Percentiles rank a stretch among this genome's conserved stretches.
These are phyloP conservation scores for Ascoidea asiatica DNA, from an alignment of 805 yeast genomes.

Conservation along the genomic window DNA sequence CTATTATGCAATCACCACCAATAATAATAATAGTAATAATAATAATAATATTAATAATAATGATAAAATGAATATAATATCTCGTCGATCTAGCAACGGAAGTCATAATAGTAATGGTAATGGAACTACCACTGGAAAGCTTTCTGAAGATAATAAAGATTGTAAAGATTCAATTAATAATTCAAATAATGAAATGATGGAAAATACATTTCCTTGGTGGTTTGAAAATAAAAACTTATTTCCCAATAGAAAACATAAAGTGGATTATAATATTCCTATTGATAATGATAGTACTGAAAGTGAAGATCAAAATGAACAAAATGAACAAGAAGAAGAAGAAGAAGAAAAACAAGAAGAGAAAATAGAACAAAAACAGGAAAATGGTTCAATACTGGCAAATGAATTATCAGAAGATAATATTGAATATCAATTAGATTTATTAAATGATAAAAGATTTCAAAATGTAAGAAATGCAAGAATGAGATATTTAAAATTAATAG, in stretches of 20 bases:
- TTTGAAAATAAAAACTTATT: not conserved
- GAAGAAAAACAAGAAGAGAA: not conserved
- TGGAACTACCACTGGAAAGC: no score
- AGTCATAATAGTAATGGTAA: not conserved
- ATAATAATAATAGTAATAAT: slow-evolving; percentile 3
- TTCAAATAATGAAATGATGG: not conserved
- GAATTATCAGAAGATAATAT: not conserved
- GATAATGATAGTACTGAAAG: not conserved
- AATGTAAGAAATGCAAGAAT: slow-evolving; percentile 2
- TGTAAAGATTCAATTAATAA: not conserved
- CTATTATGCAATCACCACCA: not conserved
- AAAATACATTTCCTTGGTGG: slow-evolving; percentile 2
- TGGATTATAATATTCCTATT: not conserved
- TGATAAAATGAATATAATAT: not conserved
- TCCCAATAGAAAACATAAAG: not conserved
- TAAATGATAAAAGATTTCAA: not conserved
- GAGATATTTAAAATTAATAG: not conserved
- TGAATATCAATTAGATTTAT: no score
- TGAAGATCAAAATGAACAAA: not conserved
- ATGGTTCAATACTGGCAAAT: not conserved
- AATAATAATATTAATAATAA: no score
- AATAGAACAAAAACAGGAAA: not conserved
- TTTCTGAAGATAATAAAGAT: not conserved
- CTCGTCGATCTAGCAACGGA: no score
- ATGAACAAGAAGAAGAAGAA: not conserved